Base-by-base conservation (phyloP, 129 eudicot genomes). In the Glebionis coronaria region DNA sequence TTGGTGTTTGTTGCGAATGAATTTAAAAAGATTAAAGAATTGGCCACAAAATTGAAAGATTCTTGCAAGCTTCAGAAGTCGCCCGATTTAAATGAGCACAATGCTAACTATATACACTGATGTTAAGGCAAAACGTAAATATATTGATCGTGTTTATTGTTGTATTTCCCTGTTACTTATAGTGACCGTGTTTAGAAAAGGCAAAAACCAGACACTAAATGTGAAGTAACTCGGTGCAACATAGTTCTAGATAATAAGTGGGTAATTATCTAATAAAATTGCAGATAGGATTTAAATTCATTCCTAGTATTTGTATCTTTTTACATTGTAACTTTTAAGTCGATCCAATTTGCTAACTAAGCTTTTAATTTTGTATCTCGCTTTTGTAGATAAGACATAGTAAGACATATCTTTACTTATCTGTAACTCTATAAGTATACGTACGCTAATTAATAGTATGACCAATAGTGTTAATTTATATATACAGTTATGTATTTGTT, bases 261-360 rank as follows among this genome's bases (percentile, higher is more conserved):
- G 19, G 56, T 51, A 10, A 15, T 51, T 51, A 51, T 15, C 56
- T 15, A n/a, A 50, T 15, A 50, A 50, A 50, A 19, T 50, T 50
- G 15, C 55, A n/a, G 55, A 50, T n/a, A n/a, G 55, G 55, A 50
- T n/a, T 50, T 19, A 13, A 25, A 23, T 25, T 59, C 31, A 13
- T 63, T 63, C 52, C 44, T 45, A 19, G n/a, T 12, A 1, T 9
- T 9, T 12, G 13, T 12, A 58, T 5, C 1, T 13, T 7, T 57
- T 25, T 12, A 12, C 28, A 59, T 25, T 16, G 55, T 5, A n/a
- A 50, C 18, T 56, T 56, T 12, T 31, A 1, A 25, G 7, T 56
- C 64, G 28, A 25, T 28, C 64, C 13, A 59, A 14, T 59, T 60
- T 67, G 47, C 23, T 45, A 28, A 46, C 44, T 45, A 66, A 3